Percentiles rank a stretch among this genome's conserved stretches.
Conservation (phyloP, 441 rosid genomes). For the Gossypium davidsonii region DNA sequence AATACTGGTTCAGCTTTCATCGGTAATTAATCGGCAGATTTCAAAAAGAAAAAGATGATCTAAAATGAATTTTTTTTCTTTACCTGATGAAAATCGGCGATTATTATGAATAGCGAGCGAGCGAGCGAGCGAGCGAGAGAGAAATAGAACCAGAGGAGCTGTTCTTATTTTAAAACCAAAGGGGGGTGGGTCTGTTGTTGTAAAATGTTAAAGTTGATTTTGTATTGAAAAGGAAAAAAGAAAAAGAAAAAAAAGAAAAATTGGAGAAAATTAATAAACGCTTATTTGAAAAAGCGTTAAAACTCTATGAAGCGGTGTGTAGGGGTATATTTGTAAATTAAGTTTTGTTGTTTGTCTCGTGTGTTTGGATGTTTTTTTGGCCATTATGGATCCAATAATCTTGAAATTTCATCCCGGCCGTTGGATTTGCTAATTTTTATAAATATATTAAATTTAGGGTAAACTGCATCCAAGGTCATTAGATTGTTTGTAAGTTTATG, state of each 20-base stretch:
- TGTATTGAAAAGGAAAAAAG: constrained; percentile 2
- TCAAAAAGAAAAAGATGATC: background rate
- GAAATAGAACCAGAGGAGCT: background rate
- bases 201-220: constrained; percentile 6
- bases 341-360: constrained; percentile 1
- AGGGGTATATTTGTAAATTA: constrained; percentile 36
- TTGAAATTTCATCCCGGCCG: constrained; percentile 13
- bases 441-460: background rate
- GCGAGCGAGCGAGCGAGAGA: background rate
- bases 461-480: too few species aligned
- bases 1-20: background rate
- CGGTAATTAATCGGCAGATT: background rate
- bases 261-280: background rate
- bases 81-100: constrained; percentile 15
- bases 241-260: background rate
- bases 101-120: background rate
- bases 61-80: background rate
- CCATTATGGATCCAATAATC: background rate
- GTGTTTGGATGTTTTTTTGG: background rate
- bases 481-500: too few species aligned
- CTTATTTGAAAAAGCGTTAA: background rate
- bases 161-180: constrained; percentile 2
- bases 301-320: constrained; percentile 4
- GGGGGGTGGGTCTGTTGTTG: background rate
- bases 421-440: constrained; percentile 19